phyloP scores from a whole-genome alignment of 2,329 filamentous ascomycete species.

The Aspergillus puulaauensis region DNA sequence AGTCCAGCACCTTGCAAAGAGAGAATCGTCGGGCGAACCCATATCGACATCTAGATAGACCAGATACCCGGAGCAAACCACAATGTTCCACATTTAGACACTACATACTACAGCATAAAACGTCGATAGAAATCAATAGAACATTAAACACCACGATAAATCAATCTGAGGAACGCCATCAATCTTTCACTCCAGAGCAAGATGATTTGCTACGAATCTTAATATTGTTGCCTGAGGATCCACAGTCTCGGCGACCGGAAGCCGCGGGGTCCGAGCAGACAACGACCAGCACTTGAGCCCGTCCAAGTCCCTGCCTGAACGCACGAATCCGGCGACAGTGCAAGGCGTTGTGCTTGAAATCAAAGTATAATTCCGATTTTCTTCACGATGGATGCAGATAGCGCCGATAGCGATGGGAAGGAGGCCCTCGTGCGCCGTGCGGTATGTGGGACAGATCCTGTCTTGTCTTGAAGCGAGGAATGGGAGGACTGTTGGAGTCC shows the following conservation, averaged over 20 bases:
- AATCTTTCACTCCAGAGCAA: neutral
- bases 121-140: too few relatives aligned
- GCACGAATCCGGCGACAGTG: neutral
- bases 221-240: constrained; percentile 1
- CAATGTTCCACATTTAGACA: too few relatives aligned
- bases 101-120: too few relatives aligned
- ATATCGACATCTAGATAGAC: too few relatives aligned
- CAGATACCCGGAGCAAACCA: too few relatives aligned
- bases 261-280: constrained; percentile 18
- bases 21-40: too few relatives aligned
- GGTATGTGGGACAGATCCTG: constrained; percentile 22
- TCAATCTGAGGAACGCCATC: neutral
- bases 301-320: neutral
- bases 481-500: neutral
- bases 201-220: too few relatives aligned
- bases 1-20: too few relatives aligned
- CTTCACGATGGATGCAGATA: constrained; percentile 29
- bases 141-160: too few relatives aligned
- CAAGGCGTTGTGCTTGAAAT: neutral
- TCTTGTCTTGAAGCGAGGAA: neutral
- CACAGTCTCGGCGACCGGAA: constrained; percentile 8
- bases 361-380: neutral
- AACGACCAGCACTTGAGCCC: neutral
- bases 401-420: constrained; percentile 26
- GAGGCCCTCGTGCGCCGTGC: constrained; percentile 27